These are phyloP conservation scores for Rosa chinensis DNA, from an alignment of 306 rosid species.

Conservation along the genomic window DNA sequence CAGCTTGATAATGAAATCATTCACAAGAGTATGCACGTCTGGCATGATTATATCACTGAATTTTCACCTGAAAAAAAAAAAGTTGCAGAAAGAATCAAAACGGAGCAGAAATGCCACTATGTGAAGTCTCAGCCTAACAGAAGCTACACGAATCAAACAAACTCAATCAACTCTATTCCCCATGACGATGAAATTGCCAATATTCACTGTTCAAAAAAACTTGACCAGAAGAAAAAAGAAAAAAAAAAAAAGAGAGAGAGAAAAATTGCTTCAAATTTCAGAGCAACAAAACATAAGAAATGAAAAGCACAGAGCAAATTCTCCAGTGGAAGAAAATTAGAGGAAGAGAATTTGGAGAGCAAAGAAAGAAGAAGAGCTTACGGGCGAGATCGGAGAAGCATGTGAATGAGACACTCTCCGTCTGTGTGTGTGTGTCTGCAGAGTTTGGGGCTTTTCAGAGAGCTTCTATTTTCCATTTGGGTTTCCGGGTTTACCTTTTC, in stretches of 20 bases:
- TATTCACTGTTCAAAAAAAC: background rate
- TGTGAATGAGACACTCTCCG: too few species aligned
- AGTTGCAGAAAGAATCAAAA: background rate
- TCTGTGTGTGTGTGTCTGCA: background rate
- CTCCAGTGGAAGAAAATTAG: background rate
- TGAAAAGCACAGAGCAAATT: background rate
- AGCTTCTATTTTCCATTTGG: background rate
- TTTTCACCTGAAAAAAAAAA: conserved; percentile 34
- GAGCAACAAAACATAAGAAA: background rate
- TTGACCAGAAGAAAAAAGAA: background rate
- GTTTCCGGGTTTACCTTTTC: background rate
- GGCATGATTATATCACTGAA: conserved; percentile 60
- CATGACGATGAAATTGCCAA: background rate
- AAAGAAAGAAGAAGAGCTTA: background rate
- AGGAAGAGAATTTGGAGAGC: background rate
- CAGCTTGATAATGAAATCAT: conserved; percentile 72
- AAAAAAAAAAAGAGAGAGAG: too few species aligned
- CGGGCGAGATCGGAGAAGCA: background rate
- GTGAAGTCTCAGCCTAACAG: background rate
- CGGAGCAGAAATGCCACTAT: background rate
- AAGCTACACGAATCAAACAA: background rate
- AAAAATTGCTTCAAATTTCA: background rate
- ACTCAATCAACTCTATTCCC: background rate
- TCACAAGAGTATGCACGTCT: conserved; percentile 74
- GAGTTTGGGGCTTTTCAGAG: background rate